Base-by-base conservation (phyloP, 495 filamentous ascomycete species). In the Cairneyella variabilis region DNA sequence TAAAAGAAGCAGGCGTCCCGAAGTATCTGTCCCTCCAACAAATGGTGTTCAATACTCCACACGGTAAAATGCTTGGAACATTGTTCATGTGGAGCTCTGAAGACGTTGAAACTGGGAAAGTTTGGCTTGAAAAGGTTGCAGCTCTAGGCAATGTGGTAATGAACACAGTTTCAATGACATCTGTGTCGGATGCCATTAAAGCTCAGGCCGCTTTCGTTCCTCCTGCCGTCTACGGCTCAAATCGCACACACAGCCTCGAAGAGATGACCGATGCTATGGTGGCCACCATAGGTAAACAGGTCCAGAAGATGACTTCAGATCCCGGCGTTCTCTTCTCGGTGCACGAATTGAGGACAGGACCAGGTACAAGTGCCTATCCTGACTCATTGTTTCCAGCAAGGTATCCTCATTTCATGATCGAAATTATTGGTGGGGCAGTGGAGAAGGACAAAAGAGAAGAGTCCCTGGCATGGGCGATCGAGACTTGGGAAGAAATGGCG, bases 401-500 rank as follows among this genome's bases (percentile, higher is more conserved):
- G 9, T 60, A 69, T 32, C 62, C 64, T 14, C 72, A 75, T 57
- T 68, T 64, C 49, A 63, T 72, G 66, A 17, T 72, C 0, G 72
- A 73, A 60, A 58, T 72, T 23, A 26, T 70, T 27, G 64, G 51
- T 0, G 54, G 44, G 9, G 43, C 42, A 12, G 41, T 54, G 4
- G n/a, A 20, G 1, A 42, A 60, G 41, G 34, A 48, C 22, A 37
- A 44, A 2, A 26, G 14, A n/a, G 30, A 39, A 26, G 38, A 51
- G 26, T 14, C 27, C 20, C 16, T 26, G n/a, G n/a, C 48, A 8
- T 73, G 71, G 72, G 71, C 60, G 0, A 18, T 6, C 8, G 21
- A 46, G 18, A 17, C 62, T 21, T n/a, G 32, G 1, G 48, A 59
- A 0, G 64, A 58, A 0, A 14, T 69, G 7, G n/a, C 38, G 23